Evolutionary conservation across 2,329 filamentous ascomycete genomes (phyloP).

Genomic region (Grosmannia clavigera): DNA sequence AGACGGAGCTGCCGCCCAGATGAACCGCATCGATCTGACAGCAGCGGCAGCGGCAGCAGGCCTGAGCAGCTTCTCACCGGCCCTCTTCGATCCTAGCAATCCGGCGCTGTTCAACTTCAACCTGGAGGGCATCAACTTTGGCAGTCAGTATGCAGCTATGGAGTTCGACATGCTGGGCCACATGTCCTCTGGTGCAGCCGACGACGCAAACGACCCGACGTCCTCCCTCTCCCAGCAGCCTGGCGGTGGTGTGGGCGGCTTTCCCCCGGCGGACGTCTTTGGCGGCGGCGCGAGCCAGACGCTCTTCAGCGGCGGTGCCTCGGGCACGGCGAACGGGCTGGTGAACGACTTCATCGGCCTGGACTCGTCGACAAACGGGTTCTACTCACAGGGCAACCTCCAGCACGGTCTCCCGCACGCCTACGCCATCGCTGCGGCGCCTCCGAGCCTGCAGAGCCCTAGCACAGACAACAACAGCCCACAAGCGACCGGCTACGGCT

Average conservation of each 20-base stretch:
- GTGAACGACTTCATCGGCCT: slow-evolving; percentile 41
- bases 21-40: slow-evolving; percentile 34
- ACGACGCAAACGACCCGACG: slow-evolving; percentile 58
- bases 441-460: slow-evolving; percentile 50
- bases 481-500: slow-evolving; percentile 37
- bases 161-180: slow-evolving; percentile 95
- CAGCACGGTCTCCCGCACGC: slow-evolving; percentile 53
- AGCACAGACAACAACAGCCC: slow-evolving; percentile 54
- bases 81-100: slow-evolving; percentile 81
- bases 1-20: slow-evolving; percentile 26
- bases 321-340: slow-evolving; percentile 20
- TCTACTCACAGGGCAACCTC: slow-evolving; percentile 44
- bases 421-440: slow-evolving; percentile 51
- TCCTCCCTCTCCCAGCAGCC: slow-evolving; percentile 26
- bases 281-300: slow-evolving; percentile 35
- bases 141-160: slow-evolving; percentile 87
- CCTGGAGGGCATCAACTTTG: slow-evolving; percentile 85
- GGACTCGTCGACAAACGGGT: slow-evolving; percentile 32
- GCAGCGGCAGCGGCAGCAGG: slow-evolving; percentile 29
- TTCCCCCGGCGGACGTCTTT: slow-evolving; percentile 34
- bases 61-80: slow-evolving; percentile 36
- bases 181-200: slow-evolving; percentile 84
- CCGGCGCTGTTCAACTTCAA: slow-evolving; percentile 93
- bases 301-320: slow-evolving; percentile 32
- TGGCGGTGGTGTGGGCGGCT: slow-evolving; percentile 19